Evolutionary conservation across 1,284 basidiomycete species (phyloP).

Genomic region (Moesziomyces globuligerus): DNA sequence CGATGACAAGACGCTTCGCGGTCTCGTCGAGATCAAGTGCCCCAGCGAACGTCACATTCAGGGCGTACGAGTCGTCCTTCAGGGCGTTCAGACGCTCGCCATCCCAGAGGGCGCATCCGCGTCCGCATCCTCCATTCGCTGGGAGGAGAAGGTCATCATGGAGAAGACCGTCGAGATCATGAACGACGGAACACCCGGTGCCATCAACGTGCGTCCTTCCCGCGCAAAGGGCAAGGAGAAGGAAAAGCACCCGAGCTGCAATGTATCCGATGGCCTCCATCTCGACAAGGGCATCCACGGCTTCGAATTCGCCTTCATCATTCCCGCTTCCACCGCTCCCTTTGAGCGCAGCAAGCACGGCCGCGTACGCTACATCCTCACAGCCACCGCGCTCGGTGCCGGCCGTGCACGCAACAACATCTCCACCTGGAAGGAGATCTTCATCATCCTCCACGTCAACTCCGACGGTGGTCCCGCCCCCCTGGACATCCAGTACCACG

Average conservation of each 20-base stretch:
- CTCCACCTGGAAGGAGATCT: slow-evolving; percentile 59
- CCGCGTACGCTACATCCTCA: slow-evolving; percentile 60
- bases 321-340: slow-evolving; percentile 61
- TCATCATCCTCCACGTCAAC: slow-evolving; percentile 61
- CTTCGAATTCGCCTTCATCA: slow-evolving; percentile 66
- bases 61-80: slow-evolving; percentile 54
- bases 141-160: slow-evolving; percentile 63
- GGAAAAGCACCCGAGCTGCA: slow-evolving; percentile 34
- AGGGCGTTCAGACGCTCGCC: slow-evolving; percentile 59
- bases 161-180: slow-evolving; percentile 61
- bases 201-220: slow-evolving; percentile 23
- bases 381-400: slow-evolving; percentile 61
- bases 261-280: slow-evolving; percentile 42
- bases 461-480: slow-evolving; percentile 60
- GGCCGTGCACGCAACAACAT: slow-evolving; percentile 57
- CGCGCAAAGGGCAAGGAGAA: slow-evolving; percentile 49
- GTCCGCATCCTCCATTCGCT: slow-evolving; percentile 37
- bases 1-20: slow-evolving; percentile 63
- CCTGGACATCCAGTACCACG: slow-evolving; percentile 64
- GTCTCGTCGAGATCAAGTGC: slow-evolving; percentile 64
- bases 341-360: slow-evolving; percentile 64
- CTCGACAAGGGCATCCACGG: slow-evolving; percentile 63
- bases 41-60: slow-evolving; percentile 61
- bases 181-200: slow-evolving; percentile 39
- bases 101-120: slow-evolving; percentile 49